Conservation (phyloP, 1,139 yeast genomes). For the Saccharomyces hybrid region DNA sequence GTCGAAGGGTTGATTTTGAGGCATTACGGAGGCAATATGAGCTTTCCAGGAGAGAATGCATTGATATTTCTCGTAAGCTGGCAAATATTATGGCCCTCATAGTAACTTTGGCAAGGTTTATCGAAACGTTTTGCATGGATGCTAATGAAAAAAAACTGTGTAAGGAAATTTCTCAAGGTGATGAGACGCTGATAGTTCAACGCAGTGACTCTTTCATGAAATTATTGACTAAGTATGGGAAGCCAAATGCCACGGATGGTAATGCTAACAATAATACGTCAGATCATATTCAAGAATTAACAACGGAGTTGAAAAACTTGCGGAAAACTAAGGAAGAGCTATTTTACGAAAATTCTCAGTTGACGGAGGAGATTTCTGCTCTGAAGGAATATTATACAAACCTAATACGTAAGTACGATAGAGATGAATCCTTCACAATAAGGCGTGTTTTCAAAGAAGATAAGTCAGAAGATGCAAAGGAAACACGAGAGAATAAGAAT, state of each 20-base stretch:
- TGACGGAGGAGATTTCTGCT: constrained; percentile 19
- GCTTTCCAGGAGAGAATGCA: constrained; percentile 37
- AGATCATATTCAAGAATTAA: constrained; percentile 11
- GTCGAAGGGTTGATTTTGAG: constrained; percentile 49
- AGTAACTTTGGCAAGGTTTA: constrained; percentile 18
- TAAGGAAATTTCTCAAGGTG: constrained; percentile 19
- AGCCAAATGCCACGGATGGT: constrained; percentile 1
- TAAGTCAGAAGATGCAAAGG: constrained; percentile 16
- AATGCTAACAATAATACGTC: constrained; percentile 4
- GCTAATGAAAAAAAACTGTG: constrained; percentile 20
- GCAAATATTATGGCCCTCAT: constrained; percentile 21
- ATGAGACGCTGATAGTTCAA: constrained; percentile 18
- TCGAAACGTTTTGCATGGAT: constrained; percentile 12
- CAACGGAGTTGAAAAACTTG: constrained; percentile 15
- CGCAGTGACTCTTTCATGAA: constrained; percentile 21
- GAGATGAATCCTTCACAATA: constrained; percentile 28
- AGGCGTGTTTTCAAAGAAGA: constrained; percentile 31
- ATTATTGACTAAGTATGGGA: constrained; percentile 15
- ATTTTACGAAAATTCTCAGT: constrained; percentile 15
- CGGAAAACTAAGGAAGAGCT: constrained; percentile 17
- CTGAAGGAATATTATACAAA: constrained; percentile 23
- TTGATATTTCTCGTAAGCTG: constrained; percentile 30
- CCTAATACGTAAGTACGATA: constrained; percentile 25
- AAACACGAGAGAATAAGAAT: background rate
- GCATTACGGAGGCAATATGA: constrained; percentile 38